These are phyloP conservation scores for Fusarium fracticaudum DNA, from an alignment of 2,329 filamentous ascomycete species.

Conservation along the genomic window DNA sequence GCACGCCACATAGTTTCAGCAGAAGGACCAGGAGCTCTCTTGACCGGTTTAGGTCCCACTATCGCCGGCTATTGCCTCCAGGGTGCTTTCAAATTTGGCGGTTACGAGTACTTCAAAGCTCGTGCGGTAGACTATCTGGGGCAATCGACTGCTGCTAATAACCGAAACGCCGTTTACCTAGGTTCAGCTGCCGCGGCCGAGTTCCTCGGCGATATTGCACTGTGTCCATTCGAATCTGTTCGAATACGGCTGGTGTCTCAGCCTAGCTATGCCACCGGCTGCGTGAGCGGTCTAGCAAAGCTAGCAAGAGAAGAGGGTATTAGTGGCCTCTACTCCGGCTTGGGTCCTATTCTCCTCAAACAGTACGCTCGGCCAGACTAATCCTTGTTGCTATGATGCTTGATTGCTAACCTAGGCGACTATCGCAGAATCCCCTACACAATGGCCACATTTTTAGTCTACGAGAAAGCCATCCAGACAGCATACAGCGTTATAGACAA, in stretches of 20 bases:
- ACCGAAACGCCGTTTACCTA: neutral
- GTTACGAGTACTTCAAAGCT: neutral
- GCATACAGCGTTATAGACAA: neutral
- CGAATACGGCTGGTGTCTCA: neutral
- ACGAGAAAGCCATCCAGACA: neutral
- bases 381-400: neutral
- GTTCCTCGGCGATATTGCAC: neutral
- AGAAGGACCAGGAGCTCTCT: neutral
- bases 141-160: neutral
- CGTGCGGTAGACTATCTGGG: neutral
- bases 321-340: neutral
- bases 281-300: neutral
- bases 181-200: neutral
- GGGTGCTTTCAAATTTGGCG: neutral
- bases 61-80: neutral
- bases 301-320: neutral
- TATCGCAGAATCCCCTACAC: neutral
- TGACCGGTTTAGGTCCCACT: neutral
- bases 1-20: neutral
- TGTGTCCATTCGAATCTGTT: neutral
- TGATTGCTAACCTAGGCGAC: neutral
- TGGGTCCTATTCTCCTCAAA: neutral
- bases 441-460: neutral
- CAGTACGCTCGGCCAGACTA: neutral
- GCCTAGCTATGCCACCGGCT: neutral